Evolutionary conservation across 345 rosid species (phyloP).

Genomic region (Dimocarpus longan): DNA sequence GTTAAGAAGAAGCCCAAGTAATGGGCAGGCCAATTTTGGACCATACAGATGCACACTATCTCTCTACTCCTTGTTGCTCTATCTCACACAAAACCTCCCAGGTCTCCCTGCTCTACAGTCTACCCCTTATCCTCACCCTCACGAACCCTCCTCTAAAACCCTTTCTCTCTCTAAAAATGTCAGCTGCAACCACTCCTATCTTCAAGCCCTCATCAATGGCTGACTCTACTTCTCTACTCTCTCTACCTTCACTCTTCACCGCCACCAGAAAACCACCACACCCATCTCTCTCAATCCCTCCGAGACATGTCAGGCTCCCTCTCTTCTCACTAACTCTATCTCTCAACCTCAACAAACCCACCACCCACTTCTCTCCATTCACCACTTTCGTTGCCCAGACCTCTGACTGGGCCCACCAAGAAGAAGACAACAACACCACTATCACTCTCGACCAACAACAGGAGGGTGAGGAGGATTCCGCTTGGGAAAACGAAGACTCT

Average conservation of each 20-base stretch:
- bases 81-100: slow-evolving; percentile 7
- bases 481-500: slow-evolving; percentile 37
- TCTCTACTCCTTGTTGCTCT: neutral
- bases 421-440: slow-evolving; percentile 43
- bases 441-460: slow-evolving; percentile 35
- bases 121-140: slow-evolving; percentile 33
- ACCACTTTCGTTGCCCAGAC: slow-evolving; percentile 59
- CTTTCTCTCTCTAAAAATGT: slow-evolving; percentile 32
- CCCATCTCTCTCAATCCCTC: slow-evolving; percentile 35
- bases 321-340: slow-evolving; percentile 34
- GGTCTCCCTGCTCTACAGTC: neutral
- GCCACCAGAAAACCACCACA: slow-evolving; percentile 39
- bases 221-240: slow-evolving; percentile 52
- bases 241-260: slow-evolving; percentile 48
- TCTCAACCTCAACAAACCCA: slow-evolving; percentile 35
- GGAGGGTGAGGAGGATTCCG: slow-evolving; percentile 8
- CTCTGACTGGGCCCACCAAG: slow-evolving; percentile 54
- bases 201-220: slow-evolving; percentile 62
- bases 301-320: slow-evolving; percentile 37
- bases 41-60: neutral
- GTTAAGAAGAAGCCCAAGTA: slow-evolving; percentile 6
- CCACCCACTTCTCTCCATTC: slow-evolving; percentile 39
- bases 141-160: slow-evolving; percentile 26
- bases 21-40: slow-evolving; percentile 17
- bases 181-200: slow-evolving; percentile 42